These are phyloP conservation scores for Aegilops speltoides DNA, from an alignment of 176 grass and related monocot species.

Conservation along the genomic window DNA sequence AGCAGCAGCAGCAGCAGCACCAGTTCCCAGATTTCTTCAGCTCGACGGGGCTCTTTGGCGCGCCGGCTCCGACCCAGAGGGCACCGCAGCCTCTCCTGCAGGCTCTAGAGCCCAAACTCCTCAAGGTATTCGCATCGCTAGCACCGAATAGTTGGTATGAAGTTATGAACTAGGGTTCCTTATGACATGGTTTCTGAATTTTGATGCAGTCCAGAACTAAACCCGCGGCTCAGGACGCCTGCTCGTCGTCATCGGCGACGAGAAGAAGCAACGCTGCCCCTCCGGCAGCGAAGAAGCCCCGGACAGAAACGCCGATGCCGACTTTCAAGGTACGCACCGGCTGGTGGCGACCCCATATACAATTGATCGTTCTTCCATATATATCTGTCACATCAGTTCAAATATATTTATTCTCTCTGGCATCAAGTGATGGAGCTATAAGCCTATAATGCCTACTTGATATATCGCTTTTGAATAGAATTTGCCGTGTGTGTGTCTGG, in stretches of 20 bases:
- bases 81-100: slow-evolving; percentile 6
- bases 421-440: neutral
- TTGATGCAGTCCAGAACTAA: slow-evolving; percentile 29
- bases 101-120: neutral
- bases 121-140: neutral
- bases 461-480: neutral
- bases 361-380: too few species aligned
- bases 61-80: neutral
- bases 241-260: slow-evolving; percentile 44
- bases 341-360: neutral
- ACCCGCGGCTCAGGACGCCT: slow-evolving; percentile 28
- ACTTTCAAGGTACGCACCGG: slow-evolving; percentile 68
- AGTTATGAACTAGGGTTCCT: slow-evolving; percentile 14
- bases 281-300: slow-evolving; percentile 48
- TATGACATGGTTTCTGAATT: neutral
- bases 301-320: slow-evolving; percentile 64
- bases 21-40: slow-evolving; percentile 15
- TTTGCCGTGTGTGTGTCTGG: neutral
- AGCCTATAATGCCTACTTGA: neutral
- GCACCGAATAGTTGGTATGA: neutral
- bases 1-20: neutral
- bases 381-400: too few species aligned
- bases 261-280: slow-evolving; percentile 23
- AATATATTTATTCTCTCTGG: too few species aligned
- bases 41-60: neutral